Evolutionary conservation across 2,329 filamentous ascomycete genomes (phyloP), one percentile per base, ranked within the genome.

Genomic region (Sporothrix dimorphospora): DNA sequence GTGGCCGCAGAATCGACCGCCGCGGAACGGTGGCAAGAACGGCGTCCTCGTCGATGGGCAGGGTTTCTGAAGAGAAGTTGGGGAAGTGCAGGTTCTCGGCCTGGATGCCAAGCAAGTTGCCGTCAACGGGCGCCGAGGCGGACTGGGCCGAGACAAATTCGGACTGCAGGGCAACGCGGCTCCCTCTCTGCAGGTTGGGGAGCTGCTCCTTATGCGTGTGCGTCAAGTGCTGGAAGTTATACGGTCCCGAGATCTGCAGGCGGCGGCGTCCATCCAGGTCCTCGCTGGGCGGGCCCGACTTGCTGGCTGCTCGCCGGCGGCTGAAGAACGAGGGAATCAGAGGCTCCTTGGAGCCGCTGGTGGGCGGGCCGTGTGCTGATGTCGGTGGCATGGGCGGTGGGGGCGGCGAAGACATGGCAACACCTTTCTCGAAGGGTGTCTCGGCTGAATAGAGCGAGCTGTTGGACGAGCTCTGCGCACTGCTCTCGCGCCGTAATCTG

Each of bases 211-310:
- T 85, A 14, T 84, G 81, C 14, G 86, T 88, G 77, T 90, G 88
- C 4, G 86, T 85, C 45, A 91, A 83, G 78, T 91, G 89, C 77
- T 90, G 88, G 73, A 91, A 91, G 81, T 91, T 90, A 79, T 89
- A 91, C 2, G 89, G 89, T 0, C 83, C 85, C 0, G 89, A 91
- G 70, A 91, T 91, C 70, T 85, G 84, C 67, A 85, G 77, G 74
- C 82, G 85, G 76, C 79, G 85, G 70, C 78, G 78, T 16, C 77
- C 78, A 75, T 69, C 75, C 68, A 65, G 24, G 14, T 75, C 70
- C 38, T 79, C 77, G n/a, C 77, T 77, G 4, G 77, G 72, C 27
- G 75, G 63, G 11, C 79, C 78, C n/a, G 78, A 77, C 70, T 79
- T 82, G 68, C 77, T 75, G 30, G 78, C 65, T 16, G 45, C 75